A percentile compares a stretch with the other conserved stretches of the same genome.
phyloP scores from a whole-genome alignment of 805 yeast species.

The Zygoascus ofunaensis region DNA sequence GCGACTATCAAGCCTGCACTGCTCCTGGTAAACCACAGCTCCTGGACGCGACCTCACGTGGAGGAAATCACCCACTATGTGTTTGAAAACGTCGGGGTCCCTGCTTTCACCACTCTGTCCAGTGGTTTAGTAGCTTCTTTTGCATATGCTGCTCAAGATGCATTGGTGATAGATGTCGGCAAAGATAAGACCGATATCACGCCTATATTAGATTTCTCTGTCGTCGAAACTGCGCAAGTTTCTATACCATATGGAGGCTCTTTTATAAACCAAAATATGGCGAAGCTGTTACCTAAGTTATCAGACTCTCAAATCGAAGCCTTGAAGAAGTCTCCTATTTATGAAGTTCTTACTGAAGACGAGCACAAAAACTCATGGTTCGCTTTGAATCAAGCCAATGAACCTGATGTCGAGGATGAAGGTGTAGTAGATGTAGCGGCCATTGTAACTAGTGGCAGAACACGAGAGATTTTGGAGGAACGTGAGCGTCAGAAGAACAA shows the following conservation, averaged over 20 bases:
- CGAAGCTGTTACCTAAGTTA: constrained; percentile 49
- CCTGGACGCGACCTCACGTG: constrained; percentile 59
- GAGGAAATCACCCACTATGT: constrained; percentile 67
- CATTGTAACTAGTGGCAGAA: constrained; percentile 68
- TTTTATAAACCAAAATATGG: constrained; percentile 47
- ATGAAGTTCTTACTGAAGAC: constrained; percentile 61
- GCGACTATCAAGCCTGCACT: constrained; percentile 46
- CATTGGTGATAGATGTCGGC: constrained; percentile 77
- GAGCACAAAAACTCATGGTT: constrained; percentile 57
- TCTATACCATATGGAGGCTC: constrained; percentile 53
- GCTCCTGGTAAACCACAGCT: constrained; percentile 52
- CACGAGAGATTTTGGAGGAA: constrained; percentile 60
- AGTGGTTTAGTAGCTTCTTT: constrained; percentile 59
- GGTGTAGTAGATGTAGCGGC: constrained; percentile 84
- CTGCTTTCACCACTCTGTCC: constrained; percentile 65
- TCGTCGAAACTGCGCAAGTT: constrained; percentile 45
- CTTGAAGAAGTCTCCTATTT: constrained; percentile 65
- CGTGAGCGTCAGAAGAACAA: constrained; percentile 41
- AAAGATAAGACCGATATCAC: constrained; percentile 62
- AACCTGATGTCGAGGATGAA: constrained; percentile 39
- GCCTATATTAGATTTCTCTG: constrained; percentile 69
- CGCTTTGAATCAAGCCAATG: constrained; percentile 39
- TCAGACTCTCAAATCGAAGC: constrained; percentile 53
- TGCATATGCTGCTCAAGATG: constrained; percentile 54
- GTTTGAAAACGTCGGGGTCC: constrained; percentile 63